Conservation (phyloP, 352 stramenopile species). For the Globisporangium cylindrosporum region DNA sequence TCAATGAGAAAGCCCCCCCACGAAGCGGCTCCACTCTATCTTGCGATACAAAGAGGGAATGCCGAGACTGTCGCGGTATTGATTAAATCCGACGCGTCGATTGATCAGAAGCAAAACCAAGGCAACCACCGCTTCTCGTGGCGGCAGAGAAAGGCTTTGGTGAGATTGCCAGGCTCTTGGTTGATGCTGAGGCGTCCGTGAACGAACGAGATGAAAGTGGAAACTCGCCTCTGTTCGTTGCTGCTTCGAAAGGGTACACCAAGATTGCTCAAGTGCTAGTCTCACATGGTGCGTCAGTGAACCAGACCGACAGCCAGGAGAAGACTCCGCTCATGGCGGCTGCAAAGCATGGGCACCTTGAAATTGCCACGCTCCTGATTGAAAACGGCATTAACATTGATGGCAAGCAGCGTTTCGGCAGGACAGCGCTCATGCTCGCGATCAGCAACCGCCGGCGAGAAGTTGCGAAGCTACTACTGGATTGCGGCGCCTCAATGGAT, state of each 20-base stretch:
- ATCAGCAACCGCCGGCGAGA: neutral
- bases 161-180: neutral
- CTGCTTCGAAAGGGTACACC: neutral
- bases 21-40: neutral
- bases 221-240: neutral
- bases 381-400: neutral
- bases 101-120: slow-evolving; percentile 4
- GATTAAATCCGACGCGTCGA: neutral
- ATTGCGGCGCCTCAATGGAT: neutral
- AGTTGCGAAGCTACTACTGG: neutral
- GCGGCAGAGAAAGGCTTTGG: neutral
- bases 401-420: neutral
- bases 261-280: slow-evolving; percentile 2
- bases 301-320: neutral
- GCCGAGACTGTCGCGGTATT: neutral
- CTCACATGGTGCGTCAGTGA: neutral
- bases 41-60: slow-evolving; percentile 2
- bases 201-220: neutral
- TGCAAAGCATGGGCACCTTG: neutral
- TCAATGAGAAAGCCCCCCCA: neutral
- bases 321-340: slow-evolving; percentile 7
- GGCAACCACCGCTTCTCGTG: slow-evolving; percentile 4
- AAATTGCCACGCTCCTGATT: slow-evolving; percentile 6
- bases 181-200: neutral
- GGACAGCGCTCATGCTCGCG: slow-evolving; percentile 9